Evolutionary conservation across 2,329 filamentous ascomycete species (phyloP).

Genomic region (Aspergillaceae sp.): DNA sequence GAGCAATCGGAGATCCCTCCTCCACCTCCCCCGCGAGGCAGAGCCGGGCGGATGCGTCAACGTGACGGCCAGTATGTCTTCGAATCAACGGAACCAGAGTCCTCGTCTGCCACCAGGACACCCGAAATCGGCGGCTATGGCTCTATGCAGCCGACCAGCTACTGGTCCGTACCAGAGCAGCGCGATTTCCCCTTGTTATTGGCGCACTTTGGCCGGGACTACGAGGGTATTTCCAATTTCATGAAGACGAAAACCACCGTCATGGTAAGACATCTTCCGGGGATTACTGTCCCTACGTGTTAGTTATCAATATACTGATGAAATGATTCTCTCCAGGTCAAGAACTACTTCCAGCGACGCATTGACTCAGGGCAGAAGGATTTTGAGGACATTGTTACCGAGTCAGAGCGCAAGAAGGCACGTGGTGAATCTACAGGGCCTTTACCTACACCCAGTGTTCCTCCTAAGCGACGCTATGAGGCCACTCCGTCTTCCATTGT

Average conservation of each 20-base stretch:
- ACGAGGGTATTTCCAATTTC: conserved; percentile 40
- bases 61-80: conserved; percentile 30
- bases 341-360: conserved; percentile 42
- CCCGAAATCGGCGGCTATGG: conserved; percentile 26
- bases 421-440: conserved; percentile 38
- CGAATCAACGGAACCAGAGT: conserved; percentile 26
- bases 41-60: conserved; percentile 21
- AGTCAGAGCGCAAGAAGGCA: conserved; percentile 37
- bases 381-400: conserved; percentile 35
- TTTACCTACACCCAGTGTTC: conserved; percentile 35
- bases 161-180: conserved; percentile 45
- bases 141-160: conserved; percentile 39
- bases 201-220: conserved; percentile 41
- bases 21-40: conserved; percentile 13
- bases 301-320: neutral
- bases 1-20: conserved; percentile 11
- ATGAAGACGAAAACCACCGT: conserved; percentile 47
- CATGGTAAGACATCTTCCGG: conserved; percentile 31
- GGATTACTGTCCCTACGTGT: conserved; percentile 8
- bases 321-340: conserved; percentile 28
- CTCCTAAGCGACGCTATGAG: conserved; percentile 43
- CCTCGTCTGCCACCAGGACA: conserved; percentile 12
- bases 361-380: conserved; percentile 37
- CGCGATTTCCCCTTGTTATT: conserved; percentile 39
- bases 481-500: conserved; percentile 34